Conservation (phyloP, 2,329 filamentous ascomycete genomes). For the Chaetomiaceae sp. region DNA sequence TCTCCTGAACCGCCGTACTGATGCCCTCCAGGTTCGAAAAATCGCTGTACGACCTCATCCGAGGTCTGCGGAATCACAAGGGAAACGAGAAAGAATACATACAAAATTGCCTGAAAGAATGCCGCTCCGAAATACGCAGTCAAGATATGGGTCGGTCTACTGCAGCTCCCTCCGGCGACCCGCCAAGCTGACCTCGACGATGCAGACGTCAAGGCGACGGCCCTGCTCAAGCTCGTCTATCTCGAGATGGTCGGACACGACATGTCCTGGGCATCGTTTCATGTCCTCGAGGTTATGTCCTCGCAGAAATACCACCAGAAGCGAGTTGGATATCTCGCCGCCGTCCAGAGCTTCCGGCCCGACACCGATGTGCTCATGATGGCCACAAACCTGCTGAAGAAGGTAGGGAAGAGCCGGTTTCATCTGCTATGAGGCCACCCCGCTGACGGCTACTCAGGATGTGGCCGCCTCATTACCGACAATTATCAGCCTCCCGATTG, state of each 20-base stretch:
- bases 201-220: conserved; percentile 88
- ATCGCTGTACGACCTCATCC: conserved; percentile 96
- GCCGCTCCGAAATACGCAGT: conserved; percentile 82
- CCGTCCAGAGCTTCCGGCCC: conserved; percentile 90
- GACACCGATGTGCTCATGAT: conserved; percentile 98
- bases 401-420: conserved; percentile 49
- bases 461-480: conserved; percentile 67
- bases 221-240: conserved; percentile 91
- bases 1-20: conserved; percentile 19
- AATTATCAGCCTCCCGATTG: conserved; percentile 79
- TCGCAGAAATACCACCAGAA: conserved; percentile 93
- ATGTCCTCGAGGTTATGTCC: conserved; percentile 98
- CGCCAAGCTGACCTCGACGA: conserved; percentile 22
- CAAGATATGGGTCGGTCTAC: conserved; percentile 77
- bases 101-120: conserved; percentile 89
- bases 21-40: conserved; percentile 84
- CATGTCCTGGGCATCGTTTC: conserved; percentile 99
- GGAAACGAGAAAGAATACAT: conserved; percentile 95
- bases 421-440: background rate
- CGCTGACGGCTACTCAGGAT: conserved; percentile 48
- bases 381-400: conserved; percentile 93
- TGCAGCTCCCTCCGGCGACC: background rate
- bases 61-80: conserved; percentile 91
- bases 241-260: conserved; percentile 99
- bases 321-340: conserved; percentile 88